Percentiles rank a stretch among this genome's conserved stretches.
Evolutionary conservation across 1,284 basidiomycete genomes (phyloP).

Genomic region (Rhodotorula sp.): DNA sequence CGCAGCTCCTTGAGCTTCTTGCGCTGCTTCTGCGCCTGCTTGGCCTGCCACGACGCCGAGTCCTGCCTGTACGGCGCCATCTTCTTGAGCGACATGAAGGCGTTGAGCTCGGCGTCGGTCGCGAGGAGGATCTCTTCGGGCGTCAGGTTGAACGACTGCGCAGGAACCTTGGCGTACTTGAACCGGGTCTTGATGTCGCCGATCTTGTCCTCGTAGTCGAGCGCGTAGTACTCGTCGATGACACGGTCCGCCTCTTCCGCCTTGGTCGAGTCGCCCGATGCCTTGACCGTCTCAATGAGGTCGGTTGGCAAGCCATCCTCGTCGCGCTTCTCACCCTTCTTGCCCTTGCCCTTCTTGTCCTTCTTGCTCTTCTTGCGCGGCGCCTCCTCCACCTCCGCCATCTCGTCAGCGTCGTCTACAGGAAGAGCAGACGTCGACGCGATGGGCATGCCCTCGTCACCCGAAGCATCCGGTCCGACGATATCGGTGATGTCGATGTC

Average conservation of each 20-base stretch:
- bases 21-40: slow-evolving; percentile 50
- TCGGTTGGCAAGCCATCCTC: slow-evolving; percentile 39
- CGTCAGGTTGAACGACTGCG: slow-evolving; percentile 69
- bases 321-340: slow-evolving; percentile 43
- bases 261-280: slow-evolving; percentile 47
- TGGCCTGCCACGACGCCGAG: slow-evolving; percentile 8
- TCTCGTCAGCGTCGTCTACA: slow-evolving; percentile 8
- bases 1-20: slow-evolving; percentile 74
- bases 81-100: slow-evolving; percentile 82
- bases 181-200: slow-evolving; percentile 89
- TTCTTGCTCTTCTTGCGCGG: slow-evolving; percentile 53
- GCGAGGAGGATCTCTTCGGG: slow-evolving; percentile 88
- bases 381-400: slow-evolving; percentile 41
- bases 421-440: slow-evolving; percentile 22
- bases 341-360: slow-evolving; percentile 79
- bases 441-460: slow-evolving; percentile 49
- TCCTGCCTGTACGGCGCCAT: slow-evolving; percentile 79
- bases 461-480: slow-evolving; percentile 54
- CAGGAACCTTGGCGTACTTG: slow-evolving; percentile 75
- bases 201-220: slow-evolving; percentile 95
- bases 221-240: slow-evolving; percentile 82
- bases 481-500: slow-evolving; percentile 79
- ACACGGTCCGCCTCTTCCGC: slow-evolving; percentile 66
- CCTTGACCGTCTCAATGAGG: slow-evolving; percentile 30
- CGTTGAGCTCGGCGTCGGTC: slow-evolving; percentile 88